Percentiles rank a stretch among this genome's conserved stretches.
phyloP scores from a whole-genome alignment of 495 filamentous ascomycete genomes.

The Xylaria nigripes region DNA sequence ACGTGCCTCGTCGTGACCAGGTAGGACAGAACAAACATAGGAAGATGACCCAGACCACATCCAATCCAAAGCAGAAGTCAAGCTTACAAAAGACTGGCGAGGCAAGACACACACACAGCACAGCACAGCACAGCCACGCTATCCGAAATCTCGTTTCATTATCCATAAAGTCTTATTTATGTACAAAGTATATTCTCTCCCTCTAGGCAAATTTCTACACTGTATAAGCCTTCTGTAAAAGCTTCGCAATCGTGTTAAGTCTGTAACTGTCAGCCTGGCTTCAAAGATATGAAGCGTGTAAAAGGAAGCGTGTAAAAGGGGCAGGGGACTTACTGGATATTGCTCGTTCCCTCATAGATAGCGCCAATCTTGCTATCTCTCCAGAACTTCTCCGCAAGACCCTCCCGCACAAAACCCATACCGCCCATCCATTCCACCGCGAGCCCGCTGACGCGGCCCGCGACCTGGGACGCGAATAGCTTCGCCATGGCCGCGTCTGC shows the following conservation, averaged over 20 bases:
- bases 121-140: too few species aligned
- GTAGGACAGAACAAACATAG: too few species aligned
- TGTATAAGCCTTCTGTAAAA: slow-evolving; percentile 86
- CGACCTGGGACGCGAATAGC: slow-evolving; percentile 88
- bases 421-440: slow-evolving; percentile 99
- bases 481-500: slow-evolving; percentile 97
- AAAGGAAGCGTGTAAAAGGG: not conserved
- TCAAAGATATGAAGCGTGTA: not conserved
- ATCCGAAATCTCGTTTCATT: too few species aligned
- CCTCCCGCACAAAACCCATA: slow-evolving; percentile 93
- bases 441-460: slow-evolving; percentile 72
- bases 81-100: too few species aligned
- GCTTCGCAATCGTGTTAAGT: slow-evolving; percentile 87
- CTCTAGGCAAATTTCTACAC: slow-evolving; percentile 27
- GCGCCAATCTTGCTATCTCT: slow-evolving; percentile 97
- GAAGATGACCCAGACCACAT: too few species aligned
- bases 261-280: slow-evolving; percentile 49
- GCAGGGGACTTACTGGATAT: slow-evolving; percentile 45
- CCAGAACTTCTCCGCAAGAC: slow-evolving; percentile 96
- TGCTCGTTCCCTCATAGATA: slow-evolving; percentile 91
- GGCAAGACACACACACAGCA: too few species aligned
- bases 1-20: too few species aligned
- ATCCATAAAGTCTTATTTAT: too few species aligned
- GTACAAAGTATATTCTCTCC: too few species aligned
- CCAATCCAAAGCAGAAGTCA: too few species aligned